Evolutionary conservation across 768 basidiomycete species (phyloP).

Genomic region (Jaapia argillacea): DNA sequence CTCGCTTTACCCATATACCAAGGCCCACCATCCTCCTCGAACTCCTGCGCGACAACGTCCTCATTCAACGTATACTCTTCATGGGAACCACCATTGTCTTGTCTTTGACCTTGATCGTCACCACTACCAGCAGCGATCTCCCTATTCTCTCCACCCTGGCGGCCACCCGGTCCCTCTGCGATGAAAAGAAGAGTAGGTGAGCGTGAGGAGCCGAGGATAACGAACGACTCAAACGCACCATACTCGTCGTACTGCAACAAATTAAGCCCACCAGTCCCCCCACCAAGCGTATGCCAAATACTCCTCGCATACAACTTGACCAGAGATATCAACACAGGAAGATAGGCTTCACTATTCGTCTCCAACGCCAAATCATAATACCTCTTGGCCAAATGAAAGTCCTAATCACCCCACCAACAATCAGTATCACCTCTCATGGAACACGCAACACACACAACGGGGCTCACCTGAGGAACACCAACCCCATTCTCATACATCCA

Average conservation of each 20-base stretch:
- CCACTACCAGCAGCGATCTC: too few species aligned
- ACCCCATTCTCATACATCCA: slow-evolving; percentile 99
- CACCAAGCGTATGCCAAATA: slow-evolving; percentile 71
- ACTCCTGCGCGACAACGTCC: slow-evolving; percentile 17
- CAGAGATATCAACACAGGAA: slow-evolving; percentile 79
- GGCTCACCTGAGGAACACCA: slow-evolving; percentile 74
- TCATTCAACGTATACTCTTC: slow-evolving; percentile 10
- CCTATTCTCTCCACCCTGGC: background rate
- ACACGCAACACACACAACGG: background rate
- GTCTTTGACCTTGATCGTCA: too few species aligned
- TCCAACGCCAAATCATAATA: slow-evolving; percentile 89
- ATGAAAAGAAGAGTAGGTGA: too few species aligned
- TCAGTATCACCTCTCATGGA: background rate
- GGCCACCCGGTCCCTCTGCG: background rate
- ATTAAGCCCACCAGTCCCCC: slow-evolving; percentile 57
- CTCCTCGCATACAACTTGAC: slow-evolving; percentile 75
- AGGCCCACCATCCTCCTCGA: slow-evolving; percentile 44
- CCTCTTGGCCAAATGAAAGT: slow-evolving; percentile 94
- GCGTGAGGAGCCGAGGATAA: too few species aligned
- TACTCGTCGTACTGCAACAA: slow-evolving; percentile 53
- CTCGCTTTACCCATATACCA: slow-evolving; percentile 82
- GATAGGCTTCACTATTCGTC: slow-evolving; percentile 80
- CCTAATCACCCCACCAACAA: slow-evolving; percentile 30
- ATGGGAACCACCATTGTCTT: too few species aligned
- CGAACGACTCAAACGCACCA: background rate